A percentile compares a stretch with the other conserved stretches of the same genome.
Conservation (phyloP, 805 yeast genomes). For the Blastobotrys chiropterorum region DNA sequence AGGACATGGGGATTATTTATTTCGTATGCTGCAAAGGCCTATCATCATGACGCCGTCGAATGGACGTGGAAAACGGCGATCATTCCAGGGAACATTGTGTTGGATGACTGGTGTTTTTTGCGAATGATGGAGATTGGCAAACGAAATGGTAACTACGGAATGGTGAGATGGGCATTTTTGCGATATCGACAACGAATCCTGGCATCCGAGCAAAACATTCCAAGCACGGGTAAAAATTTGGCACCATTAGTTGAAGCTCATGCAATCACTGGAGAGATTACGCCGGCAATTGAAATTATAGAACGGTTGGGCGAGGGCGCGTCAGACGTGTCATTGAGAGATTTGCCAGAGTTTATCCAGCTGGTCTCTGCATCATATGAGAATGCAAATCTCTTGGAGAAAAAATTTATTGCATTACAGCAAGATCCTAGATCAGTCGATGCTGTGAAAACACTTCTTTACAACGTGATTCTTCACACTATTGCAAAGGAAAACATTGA, state of each 20-base stretch:
- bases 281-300: constrained; percentile 20
- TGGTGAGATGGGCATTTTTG: constrained; percentile 29
- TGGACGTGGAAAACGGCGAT: constrained; percentile 25
- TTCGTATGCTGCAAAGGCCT: constrained; percentile 18
- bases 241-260: constrained; percentile 14
- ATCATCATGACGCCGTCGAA: constrained; percentile 22
- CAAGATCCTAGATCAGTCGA: constrained; percentile 10
- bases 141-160: constrained; percentile 21
- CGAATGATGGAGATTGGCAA: constrained; percentile 25
- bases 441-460: constrained; percentile 19
- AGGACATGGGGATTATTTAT: constrained; percentile 31
- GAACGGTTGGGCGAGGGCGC: constrained; percentile 21
- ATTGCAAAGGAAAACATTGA: neutral
- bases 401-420: constrained; percentile 13
- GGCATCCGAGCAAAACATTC: neutral
- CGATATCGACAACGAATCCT: constrained; percentile 19
- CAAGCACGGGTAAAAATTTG: neutral
- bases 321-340: constrained; percentile 10
- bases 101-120: constrained; percentile 27
- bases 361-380: constrained; percentile 10
- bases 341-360: constrained; percentile 20
- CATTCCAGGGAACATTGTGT: constrained; percentile 27
- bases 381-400: constrained; percentile 5
- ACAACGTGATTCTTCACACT: constrained; percentile 20
- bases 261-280: constrained; percentile 15